These are phyloP conservation scores for Kazachstania bromeliacearum DNA, from an alignment of 805 yeast species.

Conservation along the genomic window DNA sequence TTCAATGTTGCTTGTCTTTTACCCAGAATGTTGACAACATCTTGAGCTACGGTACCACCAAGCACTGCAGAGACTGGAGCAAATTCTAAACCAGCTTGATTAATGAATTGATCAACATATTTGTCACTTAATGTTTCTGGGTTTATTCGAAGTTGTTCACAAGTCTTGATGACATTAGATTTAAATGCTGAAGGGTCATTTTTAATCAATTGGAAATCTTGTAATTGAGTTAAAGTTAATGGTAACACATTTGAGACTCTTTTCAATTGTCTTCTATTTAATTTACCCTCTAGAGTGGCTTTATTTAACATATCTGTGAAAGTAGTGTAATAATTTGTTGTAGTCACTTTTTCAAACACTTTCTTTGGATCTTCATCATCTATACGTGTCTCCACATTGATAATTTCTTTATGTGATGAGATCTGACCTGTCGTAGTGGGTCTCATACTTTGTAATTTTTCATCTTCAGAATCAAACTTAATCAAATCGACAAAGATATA, in stretches of 20 bases:
- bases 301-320: conserved; percentile 31
- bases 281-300: conserved; percentile 30
- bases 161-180: conserved; percentile 5
- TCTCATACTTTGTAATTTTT: conserved; percentile 35
- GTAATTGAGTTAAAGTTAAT: conserved; percentile 37
- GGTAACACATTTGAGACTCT: conserved; percentile 35
- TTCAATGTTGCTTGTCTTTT: conserved; percentile 72
- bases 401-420: conserved; percentile 35
- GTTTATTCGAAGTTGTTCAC: conserved; percentile 39
- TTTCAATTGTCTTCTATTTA: conserved; percentile 25
- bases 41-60: conserved; percentile 89
- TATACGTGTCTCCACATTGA: conserved; percentile 28
- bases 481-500: conserved; percentile 73
- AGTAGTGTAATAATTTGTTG: conserved; percentile 32
- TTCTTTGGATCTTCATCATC: conserved; percentile 34
- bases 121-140: conserved; percentile 33
- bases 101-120: conserved; percentile 33
- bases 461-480: conserved; percentile 46
- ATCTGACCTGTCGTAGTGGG: conserved; percentile 45
- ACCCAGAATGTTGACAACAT: conserved; percentile 73
- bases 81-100: conserved; percentile 52
- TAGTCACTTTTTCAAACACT: conserved; percentile 30
- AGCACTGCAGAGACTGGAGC: conserved; percentile 78
- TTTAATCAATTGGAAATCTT: neutral
- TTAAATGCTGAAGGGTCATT: conserved; percentile 20